Evolutionary conservation across 768 basidiomycete species (phyloP).

Genomic region (Boletellus ananiceps): DNA sequence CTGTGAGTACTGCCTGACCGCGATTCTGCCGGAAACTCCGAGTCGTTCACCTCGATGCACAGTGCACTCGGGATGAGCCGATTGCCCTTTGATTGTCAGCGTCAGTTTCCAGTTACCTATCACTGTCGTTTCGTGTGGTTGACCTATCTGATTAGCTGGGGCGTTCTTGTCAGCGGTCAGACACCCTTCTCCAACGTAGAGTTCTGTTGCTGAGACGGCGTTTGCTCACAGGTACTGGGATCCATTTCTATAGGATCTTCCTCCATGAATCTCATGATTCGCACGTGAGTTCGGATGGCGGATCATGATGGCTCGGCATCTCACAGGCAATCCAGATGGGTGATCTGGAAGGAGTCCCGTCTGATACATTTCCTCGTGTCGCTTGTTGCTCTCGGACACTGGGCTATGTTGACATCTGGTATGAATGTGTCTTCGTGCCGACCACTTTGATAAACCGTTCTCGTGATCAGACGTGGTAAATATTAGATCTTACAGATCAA

Average conservation of each 20-base stretch:
- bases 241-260: conserved; percentile 6
- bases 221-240: conserved; percentile 1
- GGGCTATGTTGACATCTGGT: conserved; percentile 7
- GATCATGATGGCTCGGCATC: background rate
- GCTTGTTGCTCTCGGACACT: conserved; percentile 8
- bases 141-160: background rate
- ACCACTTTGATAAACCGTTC: background rate
- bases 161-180: conserved; percentile 4
- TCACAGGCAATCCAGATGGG: conserved; percentile 8
- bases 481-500: background rate
- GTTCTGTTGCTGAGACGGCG: background rate
- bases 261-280: conserved; percentile 17
- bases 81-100: background rate
- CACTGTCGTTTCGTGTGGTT: background rate
- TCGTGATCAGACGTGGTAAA: conserved; percentile 1
- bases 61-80: conserved; percentile 6
- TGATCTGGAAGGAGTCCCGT: conserved; percentile 10
- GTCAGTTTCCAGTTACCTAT: conserved; percentile 3
- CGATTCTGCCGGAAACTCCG: too few species aligned
- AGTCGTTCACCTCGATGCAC: background rate
- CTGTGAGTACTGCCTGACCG: background rate
- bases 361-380: conserved; percentile 2
- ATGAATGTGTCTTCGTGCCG: background rate
- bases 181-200: background rate
- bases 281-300: conserved; percentile 7